Base-by-base conservation (phyloP, 2,329 filamentous ascomycete genomes). In the Colletotrichum aenigma region DNA sequence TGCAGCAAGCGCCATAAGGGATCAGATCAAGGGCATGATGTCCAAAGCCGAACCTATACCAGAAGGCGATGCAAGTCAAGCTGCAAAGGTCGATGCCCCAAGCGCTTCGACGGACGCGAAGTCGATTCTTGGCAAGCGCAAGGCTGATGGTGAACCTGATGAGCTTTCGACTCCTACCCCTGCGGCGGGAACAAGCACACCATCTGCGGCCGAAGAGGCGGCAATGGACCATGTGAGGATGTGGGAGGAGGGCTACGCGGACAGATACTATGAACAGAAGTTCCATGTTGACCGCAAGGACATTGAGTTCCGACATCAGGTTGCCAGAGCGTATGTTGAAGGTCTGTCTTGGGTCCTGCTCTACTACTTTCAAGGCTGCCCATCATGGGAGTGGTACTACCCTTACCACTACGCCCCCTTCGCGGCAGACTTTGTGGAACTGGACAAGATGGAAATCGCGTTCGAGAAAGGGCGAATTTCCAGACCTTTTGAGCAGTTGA, bases 311-410 rank as follows among this genome's bases (percentile, higher is more conserved):
- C 94, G 96, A 70, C 94, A 96, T 84, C 91, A 95, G 81, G 97
- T 99, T 72, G 97, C 94, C 43, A 91, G 92, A 70, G 92, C 95
- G n/a, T 99, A 99, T 83, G 96, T 96, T 15, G 96, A 98, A 87
- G 97, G 97, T 43, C 90, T 99, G 12, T 94, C 94, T 26, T 99
- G 97, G 97, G 97, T 99, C 52, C 88, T 99, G 66, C 89, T 96
- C 43, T 99, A 99, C 85, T 99, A 99, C 84, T 98, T 98, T 84
- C 97, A 99, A 85, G 97, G 97, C 30, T 99, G 97, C 81, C 96
- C 97, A 26, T 98, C 96, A 0, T 99, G 97, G 97, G 97, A 96
- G 68, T 99, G 97, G 97, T 99, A 97, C 84, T 99, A 98, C 82
- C 97, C 97, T 1, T 98, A 98, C 82, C 97, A 99, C 83, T 99